Percentiles rank a stretch among this genome's conserved stretches.
Evolutionary conservation across 805 yeast genomes (phyloP).

Genomic region (Hanseniaspora singularis): DNA sequence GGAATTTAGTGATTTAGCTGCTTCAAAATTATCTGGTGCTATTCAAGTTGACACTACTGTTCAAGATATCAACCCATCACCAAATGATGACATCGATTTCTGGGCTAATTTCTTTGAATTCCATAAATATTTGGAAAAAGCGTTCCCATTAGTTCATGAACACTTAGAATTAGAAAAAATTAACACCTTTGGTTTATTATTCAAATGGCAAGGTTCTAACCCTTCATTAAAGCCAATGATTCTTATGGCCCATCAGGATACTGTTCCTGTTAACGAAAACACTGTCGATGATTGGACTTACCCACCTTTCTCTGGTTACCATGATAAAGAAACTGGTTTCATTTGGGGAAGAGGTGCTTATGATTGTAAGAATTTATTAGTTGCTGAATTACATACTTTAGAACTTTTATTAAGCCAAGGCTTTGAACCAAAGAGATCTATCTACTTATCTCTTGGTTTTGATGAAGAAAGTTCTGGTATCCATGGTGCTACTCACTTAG

Average conservation of each 20-base stretch:
- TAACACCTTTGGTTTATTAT: conserved; percentile 53
- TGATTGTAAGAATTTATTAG: conserved; percentile 62
- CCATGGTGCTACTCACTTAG: conserved; percentile 45
- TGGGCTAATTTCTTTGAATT: conserved; percentile 40
- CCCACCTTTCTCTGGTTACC: conserved; percentile 56
- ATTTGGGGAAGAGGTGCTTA: conserved; percentile 69
- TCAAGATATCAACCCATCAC: conserved; percentile 38
- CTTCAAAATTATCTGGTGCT: conserved; percentile 42
- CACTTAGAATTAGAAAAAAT: conserved; percentile 41
- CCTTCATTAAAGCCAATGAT: conserved; percentile 47
- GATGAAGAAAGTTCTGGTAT: conserved; percentile 67
- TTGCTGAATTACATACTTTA: conserved; percentile 55
- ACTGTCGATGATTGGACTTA: conserved; percentile 51
- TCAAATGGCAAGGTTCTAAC: conserved; percentile 52
- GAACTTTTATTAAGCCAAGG: conserved; percentile 41
- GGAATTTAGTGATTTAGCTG: conserved; percentile 32
- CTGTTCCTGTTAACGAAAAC: conserved; percentile 62
- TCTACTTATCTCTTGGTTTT: conserved; percentile 57
- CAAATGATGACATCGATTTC: conserved; percentile 29
- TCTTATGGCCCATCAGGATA: conserved; percentile 73
- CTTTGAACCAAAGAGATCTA: conserved; percentile 49
- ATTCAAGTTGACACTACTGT: conserved; percentile 54
- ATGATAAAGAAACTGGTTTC: conserved; percentile 42
- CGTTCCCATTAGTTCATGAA: conserved; percentile 46
- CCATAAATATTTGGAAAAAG: conserved; percentile 39